These are phyloP conservation scores for Thuja plicata DNA, from an alignment of 83 land plant genomes.

Conservation along the genomic window DNA sequence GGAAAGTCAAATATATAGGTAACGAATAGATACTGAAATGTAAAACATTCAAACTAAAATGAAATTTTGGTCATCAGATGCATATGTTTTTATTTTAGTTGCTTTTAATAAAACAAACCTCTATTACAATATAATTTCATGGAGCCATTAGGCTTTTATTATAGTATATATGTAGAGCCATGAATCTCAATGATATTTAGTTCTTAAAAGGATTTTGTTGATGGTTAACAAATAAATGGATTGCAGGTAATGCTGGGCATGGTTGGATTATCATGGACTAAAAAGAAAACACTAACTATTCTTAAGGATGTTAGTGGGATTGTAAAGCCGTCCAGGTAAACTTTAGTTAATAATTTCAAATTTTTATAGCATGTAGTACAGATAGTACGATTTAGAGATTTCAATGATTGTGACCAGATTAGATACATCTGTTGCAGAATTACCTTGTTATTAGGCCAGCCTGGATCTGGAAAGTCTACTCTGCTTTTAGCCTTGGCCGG, in stretches of 20 bases:
- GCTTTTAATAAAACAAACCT: too few species aligned
- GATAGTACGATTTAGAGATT: neutral
- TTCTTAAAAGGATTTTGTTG: neutral
- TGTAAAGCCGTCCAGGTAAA: slow-evolving; percentile 49
- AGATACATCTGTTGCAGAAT: slow-evolving; percentile 21
- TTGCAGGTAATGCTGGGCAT: slow-evolving; percentile 3
- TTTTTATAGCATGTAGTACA: neutral
- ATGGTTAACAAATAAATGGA: neutral
- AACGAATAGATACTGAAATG: too few species aligned
- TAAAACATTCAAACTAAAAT: too few species aligned
- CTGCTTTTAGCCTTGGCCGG: slow-evolving; percentile 12
- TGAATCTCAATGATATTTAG: neutral
- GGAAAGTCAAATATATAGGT: too few species aligned
- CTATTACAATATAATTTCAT: too few species aligned
- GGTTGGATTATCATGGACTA: slow-evolving; percentile 26
- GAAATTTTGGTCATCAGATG: too few species aligned
- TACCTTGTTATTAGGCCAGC: slow-evolving; percentile 22
- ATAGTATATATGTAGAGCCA: too few species aligned
- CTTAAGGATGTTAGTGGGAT: slow-evolving; percentile 46
- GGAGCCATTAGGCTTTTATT: too few species aligned
- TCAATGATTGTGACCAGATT: neutral
- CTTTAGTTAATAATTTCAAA: neutral
- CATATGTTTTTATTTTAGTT: too few species aligned
- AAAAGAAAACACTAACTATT: slow-evolving; percentile 43
- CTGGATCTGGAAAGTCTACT: slow-evolving; percentile 49